Conservation (phyloP, 345 rosid species). For the Eucalyptus fibrosa region DNA sequence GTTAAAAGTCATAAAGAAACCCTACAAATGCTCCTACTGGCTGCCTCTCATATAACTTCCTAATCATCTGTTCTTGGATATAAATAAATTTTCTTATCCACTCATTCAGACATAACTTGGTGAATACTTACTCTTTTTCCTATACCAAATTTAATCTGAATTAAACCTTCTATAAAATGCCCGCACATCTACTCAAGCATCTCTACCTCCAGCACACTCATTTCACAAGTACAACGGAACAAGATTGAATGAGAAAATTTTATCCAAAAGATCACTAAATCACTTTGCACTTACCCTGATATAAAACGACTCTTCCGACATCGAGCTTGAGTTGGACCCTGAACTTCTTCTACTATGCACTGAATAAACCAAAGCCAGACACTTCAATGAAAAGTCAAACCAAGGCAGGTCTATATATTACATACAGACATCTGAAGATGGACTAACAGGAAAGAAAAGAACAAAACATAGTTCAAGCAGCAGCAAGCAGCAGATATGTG, state of each 20-base stretch:
- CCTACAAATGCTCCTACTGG: not conserved
- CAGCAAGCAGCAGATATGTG: not conserved
- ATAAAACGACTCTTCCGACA: slow-evolving; percentile 92
- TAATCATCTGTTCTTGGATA: not conserved
- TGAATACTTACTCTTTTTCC: not conserved
- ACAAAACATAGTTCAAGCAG: not conserved
- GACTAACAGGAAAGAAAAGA: not conserved
- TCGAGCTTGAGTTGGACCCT: slow-evolving; percentile 93
- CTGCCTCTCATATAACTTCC: not conserved
- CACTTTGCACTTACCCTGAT: slow-evolving; percentile 56
- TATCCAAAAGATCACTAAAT: not conserved
- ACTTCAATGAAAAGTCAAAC: not conserved
- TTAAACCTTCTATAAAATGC: not conserved
- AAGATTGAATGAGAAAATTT: not conserved
- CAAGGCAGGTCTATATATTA: not conserved
- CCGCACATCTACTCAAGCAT: not conserved
- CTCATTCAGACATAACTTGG: not conserved
- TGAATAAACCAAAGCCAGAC: slow-evolving; percentile 2
- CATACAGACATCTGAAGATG: not conserved
- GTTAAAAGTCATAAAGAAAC: not conserved
- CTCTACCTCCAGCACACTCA: not conserved
- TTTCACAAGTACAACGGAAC: not conserved
- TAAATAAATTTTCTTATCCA: not conserved
- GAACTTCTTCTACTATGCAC: slow-evolving; percentile 99
- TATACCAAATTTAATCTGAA: not conserved